phyloP scores from a whole-genome alignment of 192 early-diverging fungal species.

The Helicostylum pulchrum region DNA sequence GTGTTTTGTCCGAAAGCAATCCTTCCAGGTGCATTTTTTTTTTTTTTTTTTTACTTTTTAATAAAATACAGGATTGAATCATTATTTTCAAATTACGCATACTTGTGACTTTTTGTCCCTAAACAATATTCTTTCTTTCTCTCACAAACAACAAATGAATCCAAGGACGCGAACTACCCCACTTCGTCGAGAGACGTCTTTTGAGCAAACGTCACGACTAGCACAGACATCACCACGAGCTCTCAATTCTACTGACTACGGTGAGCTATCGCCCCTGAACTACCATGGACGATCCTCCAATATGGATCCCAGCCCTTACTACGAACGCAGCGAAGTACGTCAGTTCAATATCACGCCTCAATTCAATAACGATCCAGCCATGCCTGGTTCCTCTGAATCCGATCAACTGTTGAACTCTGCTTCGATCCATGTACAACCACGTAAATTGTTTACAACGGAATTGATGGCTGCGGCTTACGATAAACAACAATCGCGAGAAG shows the following conservation, averaged over 20 bases:
- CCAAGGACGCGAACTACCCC: slow-evolving; percentile 2
- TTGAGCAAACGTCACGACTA: neutral
- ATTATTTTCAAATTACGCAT: too few species aligned
- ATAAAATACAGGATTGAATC: too few species aligned
- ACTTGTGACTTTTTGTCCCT: too few species aligned
- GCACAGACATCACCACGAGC: neutral
- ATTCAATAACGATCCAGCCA: too few species aligned
- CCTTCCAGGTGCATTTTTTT: too few species aligned
- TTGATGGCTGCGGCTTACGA: neutral
- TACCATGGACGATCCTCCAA: too few species aligned
- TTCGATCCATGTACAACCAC: neutral
- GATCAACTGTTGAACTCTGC: too few species aligned
- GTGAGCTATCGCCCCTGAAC: too few species aligned
- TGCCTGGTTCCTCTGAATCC: too few species aligned
- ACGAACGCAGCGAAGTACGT: neutral
- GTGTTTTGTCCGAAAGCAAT: too few species aligned
- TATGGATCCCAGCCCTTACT: neutral
- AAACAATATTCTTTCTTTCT: neutral
- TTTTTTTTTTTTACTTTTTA: too few species aligned
- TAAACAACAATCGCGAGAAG: slow-evolving; percentile 27
- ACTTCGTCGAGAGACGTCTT: neutral
- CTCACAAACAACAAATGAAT: neutral
- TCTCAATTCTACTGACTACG: neutral
- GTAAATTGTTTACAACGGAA: slow-evolving; percentile 9
- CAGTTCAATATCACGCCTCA: neutral